A percentile compares a stretch with the other conserved stretches of the same genome.
Conservation (phyloP, 2,329 filamentous ascomycete genomes). For the Exophiala spinifera region DNA sequence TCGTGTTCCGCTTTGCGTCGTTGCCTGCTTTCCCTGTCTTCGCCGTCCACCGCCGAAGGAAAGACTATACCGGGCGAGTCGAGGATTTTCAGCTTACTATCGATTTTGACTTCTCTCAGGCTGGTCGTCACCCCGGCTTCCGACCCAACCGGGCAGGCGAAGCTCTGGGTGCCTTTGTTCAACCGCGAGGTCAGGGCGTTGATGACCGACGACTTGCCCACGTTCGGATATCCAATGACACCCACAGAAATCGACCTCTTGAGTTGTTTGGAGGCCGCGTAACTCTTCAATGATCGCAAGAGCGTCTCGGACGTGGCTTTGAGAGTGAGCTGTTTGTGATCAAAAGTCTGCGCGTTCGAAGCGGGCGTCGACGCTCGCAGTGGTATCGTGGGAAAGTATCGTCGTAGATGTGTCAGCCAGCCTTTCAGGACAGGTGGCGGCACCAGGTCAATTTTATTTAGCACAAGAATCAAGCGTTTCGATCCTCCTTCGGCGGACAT, state of each 20-base stretch:
- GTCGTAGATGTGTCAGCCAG: conserved; percentile 80
- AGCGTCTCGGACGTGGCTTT: conserved; percentile 81
- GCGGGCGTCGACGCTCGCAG: conserved; percentile 79
- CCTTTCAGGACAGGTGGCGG: conserved; percentile 76
- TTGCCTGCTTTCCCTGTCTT: conserved; percentile 43
- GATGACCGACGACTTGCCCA: conserved; percentile 95
- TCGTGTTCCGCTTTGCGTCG: conserved; percentile 69
- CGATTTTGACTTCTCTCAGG: conserved; percentile 85
- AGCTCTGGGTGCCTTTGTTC: conserved; percentile 55
- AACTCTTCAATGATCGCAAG: conserved; percentile 86
- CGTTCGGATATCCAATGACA: conserved; percentile 93
- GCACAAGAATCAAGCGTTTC: conserved; percentile 83
- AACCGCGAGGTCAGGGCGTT: conserved; percentile 82
- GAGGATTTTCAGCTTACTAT: conserved; percentile 88
- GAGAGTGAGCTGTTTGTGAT: conserved; percentile 84
- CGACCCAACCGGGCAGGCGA: conserved; percentile 80
- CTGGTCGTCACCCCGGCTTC: conserved; percentile 90
- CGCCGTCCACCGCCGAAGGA: conserved; percentile 58
- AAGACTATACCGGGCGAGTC: conserved; percentile 96
- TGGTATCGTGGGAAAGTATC: conserved; percentile 87
- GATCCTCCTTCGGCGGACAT: conserved; percentile 81
- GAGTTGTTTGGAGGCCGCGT: conserved; percentile 75
- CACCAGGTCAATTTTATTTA: conserved; percentile 95
- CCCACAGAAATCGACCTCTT: conserved; percentile 89
- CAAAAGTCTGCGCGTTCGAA: conserved; percentile 83